A percentile compares a stretch with the other conserved stretches of the same genome.
These are phyloP conservation scores for Huntiella decipiens DNA, from an alignment of 2,329 filamentous ascomycete species.

Conservation along the genomic window DNA sequence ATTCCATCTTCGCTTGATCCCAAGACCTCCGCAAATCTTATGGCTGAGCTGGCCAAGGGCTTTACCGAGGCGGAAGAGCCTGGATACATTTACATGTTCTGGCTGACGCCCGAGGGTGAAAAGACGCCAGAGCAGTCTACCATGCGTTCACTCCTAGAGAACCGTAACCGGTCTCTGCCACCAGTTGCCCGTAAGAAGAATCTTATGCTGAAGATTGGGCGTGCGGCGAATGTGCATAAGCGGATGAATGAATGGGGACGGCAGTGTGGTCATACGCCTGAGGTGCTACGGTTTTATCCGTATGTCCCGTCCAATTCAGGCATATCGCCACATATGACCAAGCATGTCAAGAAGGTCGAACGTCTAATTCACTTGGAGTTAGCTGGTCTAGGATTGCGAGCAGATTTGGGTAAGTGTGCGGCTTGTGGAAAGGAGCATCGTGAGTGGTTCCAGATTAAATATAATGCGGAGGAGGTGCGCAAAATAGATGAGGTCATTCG, in stretches of 20 bases:
- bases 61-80: conserved; percentile 47
- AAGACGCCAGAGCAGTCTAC: not conserved
- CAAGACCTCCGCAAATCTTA: conserved; percentile 47
- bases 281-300: conserved; percentile 80
- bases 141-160: conserved; percentile 6
- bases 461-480: conserved; percentile 48
- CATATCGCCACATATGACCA: conserved; percentile 45
- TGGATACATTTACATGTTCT: conserved; percentile 98
- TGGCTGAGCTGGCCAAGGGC: conserved; percentile 60
- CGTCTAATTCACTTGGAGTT: conserved; percentile 80
- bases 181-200: conserved; percentile 29
- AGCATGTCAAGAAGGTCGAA: conserved; percentile 75
- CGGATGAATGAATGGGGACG: conserved; percentile 83
- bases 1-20: conserved; percentile 52
- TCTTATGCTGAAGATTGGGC: conserved; percentile 48
- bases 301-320: conserved; percentile 35
- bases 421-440: conserved; percentile 70
- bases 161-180: conserved; percentile 18
- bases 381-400: conserved; percentile 36
- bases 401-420: conserved; percentile 40
- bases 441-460: conserved; percentile 90
- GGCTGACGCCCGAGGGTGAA: conserved; percentile 48
- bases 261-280: conserved; percentile 79
- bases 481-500: conserved; percentile 51
- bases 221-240: conserved; percentile 67